Evolutionary conservation across 495 filamentous ascomycete species (phyloP).

Genomic region (Penicillium turbatum): DNA sequence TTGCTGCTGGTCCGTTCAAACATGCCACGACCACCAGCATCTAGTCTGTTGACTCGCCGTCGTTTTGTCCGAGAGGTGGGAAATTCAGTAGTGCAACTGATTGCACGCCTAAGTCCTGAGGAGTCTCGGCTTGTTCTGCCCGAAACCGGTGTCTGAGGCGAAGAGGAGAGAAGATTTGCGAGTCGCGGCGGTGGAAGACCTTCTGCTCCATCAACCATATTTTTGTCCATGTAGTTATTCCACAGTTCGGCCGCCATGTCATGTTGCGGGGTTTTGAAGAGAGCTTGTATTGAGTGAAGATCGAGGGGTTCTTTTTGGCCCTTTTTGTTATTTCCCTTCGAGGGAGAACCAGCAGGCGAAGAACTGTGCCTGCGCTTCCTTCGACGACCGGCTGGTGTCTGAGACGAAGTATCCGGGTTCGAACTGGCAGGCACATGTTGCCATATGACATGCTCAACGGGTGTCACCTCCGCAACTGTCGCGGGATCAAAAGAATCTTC

Average conservation of each 20-base stretch:
- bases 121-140: slow-evolving; percentile 42
- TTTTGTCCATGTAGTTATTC: slow-evolving; percentile 65
- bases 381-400: slow-evolving; percentile 49
- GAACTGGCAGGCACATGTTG: slow-evolving; percentile 51
- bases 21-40: slow-evolving; percentile 32
- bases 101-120: slow-evolving; percentile 57
- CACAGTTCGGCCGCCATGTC: slow-evolving; percentile 85
- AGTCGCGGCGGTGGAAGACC: slow-evolving; percentile 48
- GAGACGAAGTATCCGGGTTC: slow-evolving; percentile 35
- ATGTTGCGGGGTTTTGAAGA: slow-evolving; percentile 67
- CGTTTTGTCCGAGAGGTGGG: slow-evolving; percentile 55
- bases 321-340: slow-evolving; percentile 44
- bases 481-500: slow-evolving; percentile 51
- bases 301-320: slow-evolving; percentile 41
- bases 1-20: slow-evolving; percentile 50
- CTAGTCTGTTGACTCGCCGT: slow-evolving; percentile 34
- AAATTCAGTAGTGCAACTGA: slow-evolving; percentile 68
- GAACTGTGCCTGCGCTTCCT: slow-evolving; percentile 77
- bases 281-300: slow-evolving; percentile 50
- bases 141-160: slow-evolving; percentile 56
- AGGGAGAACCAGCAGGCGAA: slow-evolving; percentile 71
- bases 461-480: slow-evolving; percentile 47
- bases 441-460: slow-evolving; percentile 74
- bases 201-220: slow-evolving; percentile 34
- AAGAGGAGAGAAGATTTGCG: slow-evolving; percentile 66